Conservation (phyloP, 257 asterid species). For the Forsythia viridissima region DNA sequence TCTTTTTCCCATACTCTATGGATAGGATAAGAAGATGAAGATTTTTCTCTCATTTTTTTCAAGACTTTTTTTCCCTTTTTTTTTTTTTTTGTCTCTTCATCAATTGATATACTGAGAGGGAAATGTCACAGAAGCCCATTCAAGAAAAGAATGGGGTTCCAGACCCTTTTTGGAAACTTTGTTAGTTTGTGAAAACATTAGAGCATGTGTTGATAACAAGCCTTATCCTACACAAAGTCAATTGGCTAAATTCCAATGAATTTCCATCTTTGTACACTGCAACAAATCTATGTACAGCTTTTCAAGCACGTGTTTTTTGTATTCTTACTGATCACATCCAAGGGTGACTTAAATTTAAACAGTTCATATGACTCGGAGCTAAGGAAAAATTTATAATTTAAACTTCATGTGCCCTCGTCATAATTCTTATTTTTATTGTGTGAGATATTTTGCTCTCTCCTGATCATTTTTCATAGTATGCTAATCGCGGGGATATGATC, state of each 20-base stretch:
- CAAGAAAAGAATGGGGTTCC: slow-evolving; percentile 45
- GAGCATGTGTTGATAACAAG: slow-evolving; percentile 33
- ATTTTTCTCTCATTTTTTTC: background rate
- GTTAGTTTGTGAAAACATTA: background rate
- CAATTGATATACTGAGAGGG: slow-evolving; percentile 37
- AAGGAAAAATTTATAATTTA: too few species aligned
- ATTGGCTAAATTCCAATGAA: slow-evolving; percentile 6
- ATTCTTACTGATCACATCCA: background rate
- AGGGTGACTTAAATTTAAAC: too few species aligned
- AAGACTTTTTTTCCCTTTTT: background rate
- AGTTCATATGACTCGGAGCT: too few species aligned
- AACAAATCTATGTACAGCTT: slow-evolving; percentile 12
- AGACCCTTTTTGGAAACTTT: background rate
- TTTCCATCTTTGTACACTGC: background rate
- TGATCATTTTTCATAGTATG: too few species aligned
- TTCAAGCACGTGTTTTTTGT: slow-evolving; percentile 23
- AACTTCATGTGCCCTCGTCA: too few species aligned
- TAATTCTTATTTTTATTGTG: too few species aligned
- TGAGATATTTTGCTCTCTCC: too few species aligned
- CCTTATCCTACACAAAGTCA: slow-evolving; percentile 38
- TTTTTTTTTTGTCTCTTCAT: slow-evolving; percentile 9
- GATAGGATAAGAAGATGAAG: slow-evolving; percentile 47
- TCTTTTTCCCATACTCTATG: slow-evolving; percentile 56
- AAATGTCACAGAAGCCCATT: slow-evolving; percentile 59
- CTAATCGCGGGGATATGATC: too few species aligned